Base-by-base conservation (phyloP, 768 basidiomycete species). In the Amanita phalloides region DNA sequence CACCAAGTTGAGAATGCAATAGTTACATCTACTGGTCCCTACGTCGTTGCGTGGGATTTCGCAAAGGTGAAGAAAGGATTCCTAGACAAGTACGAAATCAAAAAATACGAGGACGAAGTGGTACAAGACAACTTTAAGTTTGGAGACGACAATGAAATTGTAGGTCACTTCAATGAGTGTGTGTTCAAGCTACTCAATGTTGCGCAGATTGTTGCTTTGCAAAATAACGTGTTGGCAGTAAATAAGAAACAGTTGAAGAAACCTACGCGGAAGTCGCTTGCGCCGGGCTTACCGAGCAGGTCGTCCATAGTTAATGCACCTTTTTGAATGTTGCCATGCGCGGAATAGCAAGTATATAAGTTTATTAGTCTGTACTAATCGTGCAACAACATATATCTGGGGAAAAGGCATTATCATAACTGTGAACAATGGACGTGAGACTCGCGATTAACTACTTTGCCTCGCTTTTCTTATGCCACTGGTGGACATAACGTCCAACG, bases 51-150 rank as follows among this genome's bases (percentile, higher is more conserved):
- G 5, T 99, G 94, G 94, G 94, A 98, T 78, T 95, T 99, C 64
- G 79, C 76, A 42, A 92, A 94, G 62, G 89, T 98, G 56, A 97
- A 95, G 77, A 84, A 84, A 67, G 96, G 96, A 49, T 78, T 80
- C 46, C 74, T 86, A 39, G 90, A 92, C 67, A 87, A 86, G 65
- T 98, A 97, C 62, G 91, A 95, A 61, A 94, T 98, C 72, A 93
- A 94, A 77, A 86, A 86, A 64, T 97, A 96, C 64, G 87, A 92
- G 60, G 92, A 95, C 60, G 75, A 79, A 43, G 93, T 98, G 53
- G 93, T 98, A 0, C 94, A 96, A 57, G 96, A 99, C 66, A 90
- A 86, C 68, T 99, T 99, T 81, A 90, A 86, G 69, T 98, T 94
- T 62, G 95, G 93, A 11, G 90, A 95, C 60, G 94, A 98, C 68